phyloP scores from a whole-genome alignment of 2,329 filamentous ascomycete species.

The Exophiala viscosa region DNA sequence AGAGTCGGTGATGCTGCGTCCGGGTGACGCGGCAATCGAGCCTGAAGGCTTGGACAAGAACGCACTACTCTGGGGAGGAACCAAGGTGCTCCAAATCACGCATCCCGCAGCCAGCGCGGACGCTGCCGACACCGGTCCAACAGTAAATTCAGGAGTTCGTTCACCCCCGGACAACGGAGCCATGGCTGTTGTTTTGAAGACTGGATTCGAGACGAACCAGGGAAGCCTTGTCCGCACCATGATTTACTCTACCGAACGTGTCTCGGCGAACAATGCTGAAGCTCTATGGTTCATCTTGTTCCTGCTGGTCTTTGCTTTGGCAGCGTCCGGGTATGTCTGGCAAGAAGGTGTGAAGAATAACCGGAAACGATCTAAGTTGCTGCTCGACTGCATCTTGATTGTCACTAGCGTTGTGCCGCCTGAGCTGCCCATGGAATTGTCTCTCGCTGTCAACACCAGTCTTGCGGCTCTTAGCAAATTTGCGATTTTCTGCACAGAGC shows the following conservation, averaged over 20 bases:
- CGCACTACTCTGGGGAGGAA: constrained; percentile 91
- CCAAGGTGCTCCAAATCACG: constrained; percentile 92
- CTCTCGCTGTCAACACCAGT: constrained; percentile 95
- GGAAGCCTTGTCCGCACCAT: constrained; percentile 96
- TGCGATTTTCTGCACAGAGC: constrained; percentile 98
- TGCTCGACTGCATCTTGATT: constrained; percentile 95
- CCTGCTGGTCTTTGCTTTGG: constrained; percentile 90
- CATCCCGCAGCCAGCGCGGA: constrained; percentile 78
- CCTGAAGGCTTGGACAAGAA: constrained; percentile 94
- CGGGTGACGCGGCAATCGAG: constrained; percentile 74
- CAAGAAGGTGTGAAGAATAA: constrained; percentile 91
- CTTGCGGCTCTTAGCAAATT: constrained; percentile 89
- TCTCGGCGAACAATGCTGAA: constrained; percentile 97
- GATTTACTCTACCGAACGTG: constrained; percentile 98
- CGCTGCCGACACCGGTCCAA: constrained; percentile 54
- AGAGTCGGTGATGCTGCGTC: constrained; percentile 88
- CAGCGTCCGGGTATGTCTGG: constrained; percentile 99
- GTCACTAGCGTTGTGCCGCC: constrained; percentile 98
- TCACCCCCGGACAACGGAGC: constrained; percentile 89
- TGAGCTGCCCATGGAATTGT: constrained; percentile 96
- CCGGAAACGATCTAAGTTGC: constrained; percentile 92
- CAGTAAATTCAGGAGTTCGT: constrained; percentile 71
- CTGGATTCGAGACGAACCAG: constrained; percentile 97
- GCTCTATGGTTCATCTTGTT: constrained; percentile 97
- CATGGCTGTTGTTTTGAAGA: constrained; percentile 91